Evolutionary conservation across 441 rosid genomes (phyloP).

Genomic region (Dalechampia spathulata): DNA sequence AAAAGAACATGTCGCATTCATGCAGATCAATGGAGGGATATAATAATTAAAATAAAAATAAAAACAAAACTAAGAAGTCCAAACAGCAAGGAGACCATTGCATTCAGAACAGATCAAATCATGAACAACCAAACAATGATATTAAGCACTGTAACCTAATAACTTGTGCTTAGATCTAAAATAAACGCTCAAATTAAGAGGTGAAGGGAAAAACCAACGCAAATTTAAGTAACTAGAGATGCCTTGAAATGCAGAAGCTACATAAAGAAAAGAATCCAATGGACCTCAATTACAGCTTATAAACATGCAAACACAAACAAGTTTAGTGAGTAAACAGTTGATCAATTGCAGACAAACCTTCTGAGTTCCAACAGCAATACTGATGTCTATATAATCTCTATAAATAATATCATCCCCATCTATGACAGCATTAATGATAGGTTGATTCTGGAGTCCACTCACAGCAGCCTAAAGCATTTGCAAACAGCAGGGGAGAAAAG

Average conservation of each 20-base stretch:
- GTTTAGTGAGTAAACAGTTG: background rate
- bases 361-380: slow-evolving; percentile 94
- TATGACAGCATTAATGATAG: slow-evolving; percentile 94
- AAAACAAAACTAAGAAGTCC: background rate
- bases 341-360: slow-evolving; percentile 48
- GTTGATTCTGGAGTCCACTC: slow-evolving; percentile 90
- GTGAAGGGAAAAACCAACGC: background rate
- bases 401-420: slow-evolving; percentile 96
- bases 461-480: slow-evolving; percentile 77
- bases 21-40: background rate
- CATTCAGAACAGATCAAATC: background rate
- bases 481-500: background rate
- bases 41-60: background rate
- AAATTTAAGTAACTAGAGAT: background rate
- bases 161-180: background rate
- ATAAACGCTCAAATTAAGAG: background rate
- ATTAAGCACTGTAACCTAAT: background rate
- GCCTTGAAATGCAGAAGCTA: background rate
- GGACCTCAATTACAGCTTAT: background rate
- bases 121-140: background rate
- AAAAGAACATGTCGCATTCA: too few species aligned
- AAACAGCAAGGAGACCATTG: background rate
- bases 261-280: background rate
- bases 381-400: slow-evolving; percentile 89
- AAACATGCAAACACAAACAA: slow-evolving; percentile 3